Base-by-base conservation (phyloP, 2,329 filamentous ascomycete genomes). In the Cryoendolithus antarcticus region DNA sequence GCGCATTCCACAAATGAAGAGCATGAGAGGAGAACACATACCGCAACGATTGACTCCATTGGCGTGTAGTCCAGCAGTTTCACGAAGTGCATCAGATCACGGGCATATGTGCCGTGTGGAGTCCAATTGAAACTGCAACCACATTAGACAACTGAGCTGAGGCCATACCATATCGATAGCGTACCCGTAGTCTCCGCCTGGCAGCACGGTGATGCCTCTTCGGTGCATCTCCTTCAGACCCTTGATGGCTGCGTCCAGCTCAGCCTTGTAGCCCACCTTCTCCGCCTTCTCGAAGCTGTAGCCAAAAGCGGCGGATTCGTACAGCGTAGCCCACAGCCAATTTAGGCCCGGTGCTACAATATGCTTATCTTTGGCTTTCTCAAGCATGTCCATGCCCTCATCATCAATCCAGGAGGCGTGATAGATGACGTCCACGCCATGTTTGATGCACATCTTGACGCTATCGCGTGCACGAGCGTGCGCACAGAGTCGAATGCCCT, bases 351-450 rank as follows among this genome's bases (percentile, higher is more conserved):
- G 65, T 0, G 56, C 62, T 2, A 69, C 61, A 6, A 67, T 53
- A 41, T 63, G 55, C 42, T 57, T 60, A 7, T 53, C 43, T 42
- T 62, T 69, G 4, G 53, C 53, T 21, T 52, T 52, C 39, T 67
- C 64, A 1, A 64, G 52, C 57, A 60, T 56, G 15, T 61, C 55
- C 49, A 64, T 59, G 15, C 15, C 50, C 50, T 59, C 59, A 21
- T 62, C 60, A 40, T 70, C 64, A 9, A 64, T 64, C 36, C 60
- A 69, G 0, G 58, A 63, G 1, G 62, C 66, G 44, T 70, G 65
- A 43, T 64, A 70, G 32, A 70, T 67, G 6, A 67, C 60, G 35
- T 70, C 66, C 0, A 70, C 63, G 2, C 65, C 65, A 33, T 64
- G 60, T 40, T 55, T 55, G 31, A 65, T 48, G 21, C 15, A 67